Base-by-base conservation (phyloP, 768 basidiomycete species). In the Rhizopogon vesiculosus region DNA sequence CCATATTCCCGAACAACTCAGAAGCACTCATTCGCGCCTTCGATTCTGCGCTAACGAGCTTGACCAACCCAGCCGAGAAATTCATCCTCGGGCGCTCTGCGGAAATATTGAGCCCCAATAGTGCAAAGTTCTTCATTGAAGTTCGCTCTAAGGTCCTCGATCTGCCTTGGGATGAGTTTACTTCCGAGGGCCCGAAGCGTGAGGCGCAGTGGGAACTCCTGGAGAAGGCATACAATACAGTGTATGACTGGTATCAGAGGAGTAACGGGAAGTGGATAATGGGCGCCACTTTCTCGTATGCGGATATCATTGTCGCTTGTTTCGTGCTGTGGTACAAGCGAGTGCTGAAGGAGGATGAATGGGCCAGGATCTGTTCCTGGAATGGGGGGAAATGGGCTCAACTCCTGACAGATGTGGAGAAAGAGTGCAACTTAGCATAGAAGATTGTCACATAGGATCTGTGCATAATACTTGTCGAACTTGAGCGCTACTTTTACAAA, bases 91-190 rank as follows among this genome's bases (percentile, higher is more conserved):
- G 71, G 18, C 67, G 69, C n/a, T 28, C 59, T 1, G 59, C 62
- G 13, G 45, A 62, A 15, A 57, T 68, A 40, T 57, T 81, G 54
- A 71, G 66, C 29, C 64, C 69, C 4, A 58, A 55, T 42, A 78
- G 76, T 54, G 55, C 57, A 39, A 68, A 63, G 29, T 74, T 74
- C 62, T 82, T 78, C 58, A 60, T 72, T 18, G 45, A 55, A 19
- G 75, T 72, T 5, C 63, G 75, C 35, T 69, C 72, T 54, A 54
- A 13, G 2, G n/a, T 7, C 3, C 65, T 73, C 45, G 74, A 74
- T 5, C 65, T 57, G 42, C 62, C 64, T 12, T 56, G 83, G 50
- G 76, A 78, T 25, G 70, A 77, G 33, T 57, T 78, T 33, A 64
- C 65, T 6, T 73, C 75, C 0, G 66, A 63, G 42, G 72, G 73